Evolutionary conservation across 179 eudicot genomes (phyloP).

Genomic region (Spinacia oleracea): DNA sequence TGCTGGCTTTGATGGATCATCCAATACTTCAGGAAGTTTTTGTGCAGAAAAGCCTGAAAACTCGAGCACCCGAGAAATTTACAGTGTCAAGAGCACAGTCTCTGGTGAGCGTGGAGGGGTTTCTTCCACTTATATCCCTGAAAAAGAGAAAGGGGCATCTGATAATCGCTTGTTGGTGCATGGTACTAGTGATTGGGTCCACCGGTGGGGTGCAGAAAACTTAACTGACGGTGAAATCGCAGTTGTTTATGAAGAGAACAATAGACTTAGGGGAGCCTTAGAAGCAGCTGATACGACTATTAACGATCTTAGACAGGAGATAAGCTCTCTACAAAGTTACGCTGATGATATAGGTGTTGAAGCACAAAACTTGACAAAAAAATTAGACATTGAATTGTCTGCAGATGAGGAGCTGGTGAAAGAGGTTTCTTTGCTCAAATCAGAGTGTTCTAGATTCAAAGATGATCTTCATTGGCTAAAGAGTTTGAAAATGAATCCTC

Average conservation of each 20-base stretch:
- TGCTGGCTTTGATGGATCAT: constrained; percentile 68
- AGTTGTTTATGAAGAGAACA: constrained; percentile 65
- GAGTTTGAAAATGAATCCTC: constrained; percentile 49
- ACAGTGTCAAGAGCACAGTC: constrained; percentile 61
- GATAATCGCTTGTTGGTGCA: constrained; percentile 38
- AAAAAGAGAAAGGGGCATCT: constrained; percentile 45
- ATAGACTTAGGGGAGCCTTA: constrained; percentile 59
- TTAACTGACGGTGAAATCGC: constrained; percentile 59
- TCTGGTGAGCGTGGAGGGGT: constrained; percentile 52
- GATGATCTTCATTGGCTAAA: constrained; percentile 58
- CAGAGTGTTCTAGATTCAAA: constrained; percentile 69
- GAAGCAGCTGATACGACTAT: constrained; percentile 73
- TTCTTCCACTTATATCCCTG: constrained; percentile 48
- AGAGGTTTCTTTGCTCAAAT: constrained; percentile 68
- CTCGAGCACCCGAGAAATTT: constrained; percentile 59
- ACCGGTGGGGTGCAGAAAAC: constrained; percentile 52
- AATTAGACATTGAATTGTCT: constrained; percentile 62
- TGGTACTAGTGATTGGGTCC: constrained; percentile 56
- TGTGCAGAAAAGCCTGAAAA: constrained; percentile 72
- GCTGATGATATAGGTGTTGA: constrained; percentile 66
- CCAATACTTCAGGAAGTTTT: constrained; percentile 75
- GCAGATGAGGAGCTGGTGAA: constrained; percentile 57
- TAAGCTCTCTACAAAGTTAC: constrained; percentile 60
- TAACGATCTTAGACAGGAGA: constrained; percentile 65
- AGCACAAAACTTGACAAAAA: constrained; percentile 59